These are phyloP conservation scores for Bolboschoenus planiculmis DNA, from an alignment of 176 grass and related monocot species.

Conservation along the genomic window DNA sequence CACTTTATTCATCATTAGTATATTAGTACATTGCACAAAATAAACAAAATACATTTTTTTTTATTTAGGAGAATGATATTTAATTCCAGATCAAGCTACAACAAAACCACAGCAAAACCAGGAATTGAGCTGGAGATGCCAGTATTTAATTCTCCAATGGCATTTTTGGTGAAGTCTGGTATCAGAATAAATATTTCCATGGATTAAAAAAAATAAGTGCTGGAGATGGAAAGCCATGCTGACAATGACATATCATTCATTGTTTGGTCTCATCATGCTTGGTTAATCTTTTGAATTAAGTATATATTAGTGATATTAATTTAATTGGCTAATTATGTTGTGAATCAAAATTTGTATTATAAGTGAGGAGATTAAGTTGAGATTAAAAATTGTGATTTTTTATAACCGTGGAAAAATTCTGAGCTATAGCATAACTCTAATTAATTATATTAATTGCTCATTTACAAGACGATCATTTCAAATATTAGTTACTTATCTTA, in stretches of 20 bases:
- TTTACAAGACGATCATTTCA: neutral
- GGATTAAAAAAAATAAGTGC: neutral
- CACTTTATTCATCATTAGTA: slow-evolving; percentile 3
- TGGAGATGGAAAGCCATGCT: neutral
- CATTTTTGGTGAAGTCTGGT: neutral
- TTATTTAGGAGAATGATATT: neutral
- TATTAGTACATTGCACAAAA: too few species aligned
- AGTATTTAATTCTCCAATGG: neutral
- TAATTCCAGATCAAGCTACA: neutral
- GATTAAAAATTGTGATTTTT: too few species aligned
- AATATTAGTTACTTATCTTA: neutral
- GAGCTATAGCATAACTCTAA: too few species aligned
- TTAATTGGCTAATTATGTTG: too few species aligned
- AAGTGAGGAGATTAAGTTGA: too few species aligned
- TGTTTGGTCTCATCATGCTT: neutral
- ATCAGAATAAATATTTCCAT: neutral
- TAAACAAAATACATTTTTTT: too few species aligned
- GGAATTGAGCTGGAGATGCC: slow-evolving; percentile 1
- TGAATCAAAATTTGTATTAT: too few species aligned
- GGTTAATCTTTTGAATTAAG: neutral
- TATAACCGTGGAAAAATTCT: too few species aligned
- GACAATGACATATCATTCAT: neutral
- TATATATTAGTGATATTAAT: too few species aligned
- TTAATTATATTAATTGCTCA: too few species aligned
- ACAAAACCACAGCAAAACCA: neutral